Percentiles rank a stretch among this genome's conserved stretches.
Conservation (phyloP, 176 grass and related monocot genomes). For the Phoenix dactylifera region DNA sequence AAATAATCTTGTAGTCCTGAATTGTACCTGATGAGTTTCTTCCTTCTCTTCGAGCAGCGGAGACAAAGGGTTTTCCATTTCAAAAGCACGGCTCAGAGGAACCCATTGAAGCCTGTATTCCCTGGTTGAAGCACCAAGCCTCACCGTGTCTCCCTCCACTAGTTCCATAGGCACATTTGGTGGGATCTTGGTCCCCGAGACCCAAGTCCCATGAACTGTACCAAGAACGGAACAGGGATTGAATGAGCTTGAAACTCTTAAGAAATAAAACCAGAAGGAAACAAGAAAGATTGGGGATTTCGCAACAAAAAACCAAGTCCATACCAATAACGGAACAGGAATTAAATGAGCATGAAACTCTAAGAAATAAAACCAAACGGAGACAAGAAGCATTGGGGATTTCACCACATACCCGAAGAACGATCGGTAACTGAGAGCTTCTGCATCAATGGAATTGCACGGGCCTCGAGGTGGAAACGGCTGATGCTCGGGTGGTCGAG, state of each 20-base stretch:
- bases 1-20: not conserved
- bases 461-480: conserved; percentile 67
- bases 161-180: conserved; percentile 46
- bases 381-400: not conserved
- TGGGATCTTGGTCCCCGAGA: conserved; percentile 64
- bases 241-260: too few species aligned
- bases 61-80: conserved; percentile 57
- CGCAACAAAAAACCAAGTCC: conserved; percentile 50
- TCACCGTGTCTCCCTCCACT: conserved; percentile 43
- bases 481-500: conserved; percentile 94
- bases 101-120: conserved; percentile 83
- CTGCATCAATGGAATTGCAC: conserved; percentile 22
- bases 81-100: conserved; percentile 42
- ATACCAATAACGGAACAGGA: not conserved
- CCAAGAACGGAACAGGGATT: too few species aligned
- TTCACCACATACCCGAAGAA: conserved; percentile 43
- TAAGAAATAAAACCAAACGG: not conserved
- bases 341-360: too few species aligned
- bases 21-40: conserved; percentile 43
- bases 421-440: conserved; percentile 62
- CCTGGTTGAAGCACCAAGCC: conserved; percentile 59
- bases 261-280: not conserved
- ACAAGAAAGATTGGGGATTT: too few species aligned
- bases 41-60: conserved; percentile 65
- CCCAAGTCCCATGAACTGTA: conserved; percentile 86